Percentiles rank a stretch among this genome's conserved stretches.
Conservation (phyloP, 2,329 filamentous ascomycete genomes). For the Chalaropsis ovoidea region DNA sequence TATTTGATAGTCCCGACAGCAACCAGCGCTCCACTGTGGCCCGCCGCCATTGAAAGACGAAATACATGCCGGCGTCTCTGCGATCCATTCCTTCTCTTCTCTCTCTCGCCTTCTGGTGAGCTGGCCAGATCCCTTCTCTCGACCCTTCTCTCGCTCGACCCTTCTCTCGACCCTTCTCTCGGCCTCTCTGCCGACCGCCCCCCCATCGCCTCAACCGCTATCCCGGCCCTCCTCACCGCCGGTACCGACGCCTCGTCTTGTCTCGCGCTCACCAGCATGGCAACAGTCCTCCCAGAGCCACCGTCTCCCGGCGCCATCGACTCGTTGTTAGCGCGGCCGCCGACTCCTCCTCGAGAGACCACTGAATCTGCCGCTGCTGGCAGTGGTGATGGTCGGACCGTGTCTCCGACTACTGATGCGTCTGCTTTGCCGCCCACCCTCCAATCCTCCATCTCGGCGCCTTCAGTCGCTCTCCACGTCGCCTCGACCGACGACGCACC, state of each 20-base stretch:
- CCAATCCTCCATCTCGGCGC: background rate
- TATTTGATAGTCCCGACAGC: background rate
- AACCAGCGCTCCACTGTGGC: background rate
- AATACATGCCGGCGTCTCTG: background rate
- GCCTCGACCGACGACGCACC: background rate
- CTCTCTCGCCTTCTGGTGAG: background rate
- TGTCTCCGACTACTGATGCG: background rate
- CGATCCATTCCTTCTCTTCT: background rate
- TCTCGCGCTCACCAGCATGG: constrained; percentile 4
- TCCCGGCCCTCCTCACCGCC: background rate
- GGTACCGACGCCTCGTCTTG: background rate
- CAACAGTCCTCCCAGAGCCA: constrained; percentile 12
- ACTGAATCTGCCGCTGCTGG: constrained; percentile 34
- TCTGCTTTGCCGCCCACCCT: background rate
- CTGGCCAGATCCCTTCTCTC: background rate
- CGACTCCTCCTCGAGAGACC: constrained; percentile 54
- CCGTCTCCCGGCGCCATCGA: constrained; percentile 31
- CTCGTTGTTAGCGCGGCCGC: constrained; percentile 48
- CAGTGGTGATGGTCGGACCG: constrained; percentile 34
- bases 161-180: background rate
- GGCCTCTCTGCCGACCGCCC: background rate
- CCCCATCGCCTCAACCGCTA: too few relatives aligned
- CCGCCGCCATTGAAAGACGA: background rate
- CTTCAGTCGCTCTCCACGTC: background rate
- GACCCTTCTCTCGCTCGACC: background rate